Evolutionary conservation across 2,329 filamentous ascomycete genomes (phyloP), one percentile per base, ranked within the genome.

Genomic region (Graphilbum sp.): DNA sequence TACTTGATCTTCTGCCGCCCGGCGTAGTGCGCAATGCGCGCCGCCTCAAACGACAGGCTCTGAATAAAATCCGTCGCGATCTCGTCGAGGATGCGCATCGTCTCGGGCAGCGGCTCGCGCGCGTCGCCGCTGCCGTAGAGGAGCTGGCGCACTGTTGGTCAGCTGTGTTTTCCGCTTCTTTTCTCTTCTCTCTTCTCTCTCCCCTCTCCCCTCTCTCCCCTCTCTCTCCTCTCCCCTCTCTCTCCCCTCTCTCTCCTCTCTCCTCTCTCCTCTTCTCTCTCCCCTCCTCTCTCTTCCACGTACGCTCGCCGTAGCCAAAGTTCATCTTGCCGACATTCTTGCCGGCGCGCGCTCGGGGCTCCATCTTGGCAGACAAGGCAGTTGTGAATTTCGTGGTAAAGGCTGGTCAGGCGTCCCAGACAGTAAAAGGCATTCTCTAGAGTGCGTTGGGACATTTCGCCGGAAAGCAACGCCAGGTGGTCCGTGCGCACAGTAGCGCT

Each of bases 21-120:
- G 3, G 82, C 77, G 58, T 93, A 84, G 55, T 83, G 77, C 1
- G 90, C 90, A 38, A 79, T 78, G 33, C 83, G 75, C 5, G 86
- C 84, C 4, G 90, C 88, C 53, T 85, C 79, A 62, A 93, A 90
- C 59, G 83, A 88, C 39, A 90, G 78, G 56, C 90, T 85, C 54
- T 93, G 85, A 55, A 96, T 84, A 65, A 93, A 95, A 63, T 96
- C 90, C 45, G 87, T 94, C 43, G 94, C 75, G 49, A 96, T 88
- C 61, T 95, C 87, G 64, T 96, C 90, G 36, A 96, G 77, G 37
- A 88, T 73, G 44, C 81, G 77, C 43, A 94, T 70, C 10, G 87
- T 95, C 54, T 86, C 75, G 16, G 82, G 77, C 20, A 96, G 76
- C 1, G 86, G 83, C 39, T 79, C 68, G 41, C 71, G 66, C 40